Percentiles rank a stretch among this genome's conserved stretches.
Conservation (phyloP, 2,329 filamentous ascomycete species). For the Knoxdaviesia proteae region DNA sequence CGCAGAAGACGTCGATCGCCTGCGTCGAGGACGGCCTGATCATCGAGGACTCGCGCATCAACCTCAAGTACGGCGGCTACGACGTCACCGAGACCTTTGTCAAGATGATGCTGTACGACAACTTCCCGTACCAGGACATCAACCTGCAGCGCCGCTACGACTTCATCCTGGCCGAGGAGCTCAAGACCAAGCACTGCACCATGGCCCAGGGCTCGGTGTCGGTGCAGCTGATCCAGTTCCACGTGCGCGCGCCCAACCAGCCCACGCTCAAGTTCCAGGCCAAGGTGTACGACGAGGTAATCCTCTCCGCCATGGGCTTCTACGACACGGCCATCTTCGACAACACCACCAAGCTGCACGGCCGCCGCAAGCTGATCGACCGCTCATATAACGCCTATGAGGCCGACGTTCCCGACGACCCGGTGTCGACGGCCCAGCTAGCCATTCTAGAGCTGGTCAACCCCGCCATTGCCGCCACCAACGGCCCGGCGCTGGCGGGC, state of each 20-base stretch:
- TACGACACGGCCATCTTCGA: slow-evolving; percentile 81
- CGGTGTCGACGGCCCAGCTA: slow-evolving; percentile 64
- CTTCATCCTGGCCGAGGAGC: slow-evolving; percentile 79
- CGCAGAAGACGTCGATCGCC: slow-evolving; percentile 91
- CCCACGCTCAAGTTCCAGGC: slow-evolving; percentile 85
- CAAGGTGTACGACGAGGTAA: slow-evolving; percentile 92
- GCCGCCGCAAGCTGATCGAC: slow-evolving; percentile 62
- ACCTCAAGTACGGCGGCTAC: slow-evolving; percentile 79
- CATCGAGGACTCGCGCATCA: slow-evolving; percentile 83
- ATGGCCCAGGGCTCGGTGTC: slow-evolving; percentile 79
- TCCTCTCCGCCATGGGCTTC: slow-evolving; percentile 86
- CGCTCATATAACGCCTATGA: slow-evolving; percentile 91
- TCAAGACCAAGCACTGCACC: slow-evolving; percentile 84
- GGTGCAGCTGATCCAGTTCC: slow-evolving; percentile 75
- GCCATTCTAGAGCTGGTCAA: slow-evolving; percentile 39
- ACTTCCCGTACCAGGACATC: slow-evolving; percentile 89
- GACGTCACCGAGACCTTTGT: slow-evolving; percentile 90
- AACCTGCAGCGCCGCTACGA: slow-evolving; percentile 81
- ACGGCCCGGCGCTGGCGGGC: slow-evolving; percentile 17
- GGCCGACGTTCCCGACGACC: slow-evolving; percentile 69
- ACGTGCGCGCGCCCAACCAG: slow-evolving; percentile 70
- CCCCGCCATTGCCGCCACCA: slow-evolving; percentile 29
- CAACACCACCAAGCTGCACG: slow-evolving; percentile 55
- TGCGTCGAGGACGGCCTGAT: slow-evolving; percentile 95
- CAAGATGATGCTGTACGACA: slow-evolving; percentile 94